Evolutionary conservation across 192 early-diverging fungal genomes (phyloP).

Genomic region (Podila minutissima): DNA sequence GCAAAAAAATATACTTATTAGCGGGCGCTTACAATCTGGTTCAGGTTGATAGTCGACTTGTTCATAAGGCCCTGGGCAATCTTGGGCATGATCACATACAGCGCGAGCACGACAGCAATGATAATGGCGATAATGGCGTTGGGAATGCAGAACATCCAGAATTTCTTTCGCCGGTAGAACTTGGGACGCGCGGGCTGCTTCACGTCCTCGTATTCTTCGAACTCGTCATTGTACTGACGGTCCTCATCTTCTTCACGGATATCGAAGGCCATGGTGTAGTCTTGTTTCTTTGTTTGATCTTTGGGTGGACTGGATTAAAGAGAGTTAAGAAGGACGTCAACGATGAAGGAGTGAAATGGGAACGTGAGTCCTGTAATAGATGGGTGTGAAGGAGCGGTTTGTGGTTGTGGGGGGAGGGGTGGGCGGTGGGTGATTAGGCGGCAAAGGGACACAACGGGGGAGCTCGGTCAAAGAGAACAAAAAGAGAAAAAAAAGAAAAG

Average conservation of each 20-base stretch:
- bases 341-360: too few species aligned
- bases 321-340: too few species aligned
- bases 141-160: slow-evolving; percentile 56
- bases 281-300: not conserved
- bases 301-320: too few species aligned
- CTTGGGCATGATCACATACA: slow-evolving; percentile 62
- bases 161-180: slow-evolving; percentile 58
- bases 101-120: slow-evolving; percentile 52
- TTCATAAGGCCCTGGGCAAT: slow-evolving; percentile 53
- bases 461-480: slow-evolving; percentile 3
- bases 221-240: slow-evolving; percentile 25
- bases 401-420: not conserved
- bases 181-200: slow-evolving; percentile 47
- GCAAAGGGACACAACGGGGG: not conserved
- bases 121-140: slow-evolving; percentile 49
- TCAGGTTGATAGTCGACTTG: slow-evolving; percentile 4
- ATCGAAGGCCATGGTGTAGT: slow-evolving; percentile 33
- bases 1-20: not conserved
- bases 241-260: slow-evolving; percentile 40
- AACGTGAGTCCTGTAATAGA: too few species aligned
- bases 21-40: not conserved
- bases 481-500: not conserved
- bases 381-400: not conserved
- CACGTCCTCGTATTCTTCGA: slow-evolving; percentile 37
- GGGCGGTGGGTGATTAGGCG: not conserved